Evolutionary conservation across 768 basidiomycete genomes (phyloP).

Genomic region (Tricholoma flavovirens): DNA sequence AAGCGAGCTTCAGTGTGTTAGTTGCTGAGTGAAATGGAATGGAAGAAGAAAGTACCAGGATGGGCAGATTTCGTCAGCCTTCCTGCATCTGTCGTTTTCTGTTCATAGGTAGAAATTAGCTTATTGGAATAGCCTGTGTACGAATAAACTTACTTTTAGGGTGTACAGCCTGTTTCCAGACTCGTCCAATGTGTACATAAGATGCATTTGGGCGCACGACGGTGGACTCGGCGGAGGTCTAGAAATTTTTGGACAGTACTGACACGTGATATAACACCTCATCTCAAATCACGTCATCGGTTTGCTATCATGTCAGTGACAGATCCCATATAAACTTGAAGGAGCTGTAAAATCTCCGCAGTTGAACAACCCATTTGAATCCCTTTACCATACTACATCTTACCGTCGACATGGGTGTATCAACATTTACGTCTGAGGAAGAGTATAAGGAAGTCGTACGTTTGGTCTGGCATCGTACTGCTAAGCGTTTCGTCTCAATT

Average conservation of each 20-base stretch:
- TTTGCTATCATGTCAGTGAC: background rate
- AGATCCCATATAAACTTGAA: background rate
- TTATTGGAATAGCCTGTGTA: background rate
- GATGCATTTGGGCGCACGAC: slow-evolving; percentile 80
- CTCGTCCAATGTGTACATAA: slow-evolving; percentile 88
- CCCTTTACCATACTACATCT: no score
- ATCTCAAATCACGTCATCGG: no score
- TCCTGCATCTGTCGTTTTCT: slow-evolving; percentile 84
- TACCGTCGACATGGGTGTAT: slow-evolving; percentile 32
- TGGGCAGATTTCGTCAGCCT: slow-evolving; percentile 94
- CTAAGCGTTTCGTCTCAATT: background rate
- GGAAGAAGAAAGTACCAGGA: slow-evolving; percentile 58
- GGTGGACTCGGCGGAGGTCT: no score
- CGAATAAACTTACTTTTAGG: slow-evolving; percentile 62
- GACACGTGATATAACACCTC: slow-evolving; percentile 8
- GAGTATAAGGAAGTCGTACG: slow-evolving; percentile 43
- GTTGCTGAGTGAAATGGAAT: slow-evolving; percentile 4
- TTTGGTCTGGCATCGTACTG: slow-evolving; percentile 3
- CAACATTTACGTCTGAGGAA: slow-evolving; percentile 25
- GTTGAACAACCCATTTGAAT: no score
- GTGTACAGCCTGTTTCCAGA: slow-evolving; percentile 84
- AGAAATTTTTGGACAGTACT: no score
- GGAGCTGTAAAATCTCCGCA: no score
- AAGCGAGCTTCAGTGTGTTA: slow-evolving; percentile 72
- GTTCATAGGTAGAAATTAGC: slow-evolving; percentile 6